A percentile compares a stretch with the other conserved stretches of the same genome.
Evolutionary conservation across 371 early-diverging fungal genomes (phyloP).

Genomic region (Circinella minor): DNA sequence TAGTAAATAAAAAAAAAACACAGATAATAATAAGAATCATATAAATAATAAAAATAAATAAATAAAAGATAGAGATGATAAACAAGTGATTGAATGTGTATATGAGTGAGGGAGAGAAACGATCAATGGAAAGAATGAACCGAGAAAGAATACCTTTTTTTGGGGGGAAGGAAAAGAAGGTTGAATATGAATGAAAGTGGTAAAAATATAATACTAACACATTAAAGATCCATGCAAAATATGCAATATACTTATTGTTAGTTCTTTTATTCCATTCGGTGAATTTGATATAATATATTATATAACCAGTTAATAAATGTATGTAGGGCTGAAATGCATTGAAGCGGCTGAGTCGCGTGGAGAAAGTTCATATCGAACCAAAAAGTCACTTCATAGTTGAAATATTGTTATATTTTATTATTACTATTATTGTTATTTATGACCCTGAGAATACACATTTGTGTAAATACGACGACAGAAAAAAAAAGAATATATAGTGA

Average conservation of each 20-base stretch:
- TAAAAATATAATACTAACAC: neutral
- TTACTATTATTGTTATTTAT: neutral
- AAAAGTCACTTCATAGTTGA: too few species aligned
- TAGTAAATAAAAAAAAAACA: neutral
- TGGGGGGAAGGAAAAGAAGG: neutral
- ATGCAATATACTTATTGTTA: slow-evolving; percentile 1
- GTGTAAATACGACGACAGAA: neutral
- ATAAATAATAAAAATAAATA: too few species aligned
- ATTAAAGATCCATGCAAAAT: neutral
- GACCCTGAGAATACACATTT: neutral
- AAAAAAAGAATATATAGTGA: neutral
- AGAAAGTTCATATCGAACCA: too few species aligned
- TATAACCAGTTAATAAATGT: neutral
- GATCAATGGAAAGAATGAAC: too few species aligned
- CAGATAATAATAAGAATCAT: neutral
- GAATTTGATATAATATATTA: too few species aligned
- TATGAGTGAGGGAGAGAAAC: neutral
- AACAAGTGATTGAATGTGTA: too few species aligned
- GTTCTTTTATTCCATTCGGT: too few species aligned
- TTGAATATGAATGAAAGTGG: too few species aligned
- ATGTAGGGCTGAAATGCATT: slow-evolving; percentile 5
- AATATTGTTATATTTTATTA: too few species aligned
- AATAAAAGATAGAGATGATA: neutral
- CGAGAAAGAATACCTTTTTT: too few species aligned
- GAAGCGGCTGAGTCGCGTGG: slow-evolving; percentile 10